Evolutionary conservation across 257 asterid genomes (phyloP).

Genomic region (Rubia yunnanensis): DNA sequence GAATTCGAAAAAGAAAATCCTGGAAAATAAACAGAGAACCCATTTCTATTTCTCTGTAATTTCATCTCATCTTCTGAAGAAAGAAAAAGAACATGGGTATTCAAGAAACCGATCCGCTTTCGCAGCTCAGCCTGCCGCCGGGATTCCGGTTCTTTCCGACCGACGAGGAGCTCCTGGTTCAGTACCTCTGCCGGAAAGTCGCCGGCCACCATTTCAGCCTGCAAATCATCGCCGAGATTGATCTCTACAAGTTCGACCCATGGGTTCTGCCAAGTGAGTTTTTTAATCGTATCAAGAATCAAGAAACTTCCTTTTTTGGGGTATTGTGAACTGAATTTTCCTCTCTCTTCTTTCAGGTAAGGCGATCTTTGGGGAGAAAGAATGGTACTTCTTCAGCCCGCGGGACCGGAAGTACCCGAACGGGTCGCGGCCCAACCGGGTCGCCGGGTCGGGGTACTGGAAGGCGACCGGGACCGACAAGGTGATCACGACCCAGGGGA

Average conservation of each 20-base stretch:
- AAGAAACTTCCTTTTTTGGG: background rate
- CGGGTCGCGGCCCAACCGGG: conserved; percentile 83
- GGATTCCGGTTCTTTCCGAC: conserved; percentile 91
- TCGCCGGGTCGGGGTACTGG: conserved; percentile 89
- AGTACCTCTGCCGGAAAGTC: conserved; percentile 56
- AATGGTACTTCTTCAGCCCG: conserved; percentile 89
- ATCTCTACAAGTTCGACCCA: conserved; percentile 71
- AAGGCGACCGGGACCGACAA: conserved; percentile 91
- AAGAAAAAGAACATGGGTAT: conserved; percentile 40
- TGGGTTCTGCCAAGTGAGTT: conserved; percentile 75
- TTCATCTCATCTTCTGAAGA: background rate
- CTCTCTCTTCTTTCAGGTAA: conserved; percentile 25
- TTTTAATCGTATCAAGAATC: too few species aligned
- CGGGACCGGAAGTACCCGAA: conserved; percentile 81
- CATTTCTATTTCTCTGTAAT: background rate
- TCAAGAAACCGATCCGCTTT: conserved; percentile 56
- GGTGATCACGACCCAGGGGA: conserved; percentile 44
- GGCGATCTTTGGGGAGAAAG: conserved; percentile 79
- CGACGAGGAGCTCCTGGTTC: conserved; percentile 81
- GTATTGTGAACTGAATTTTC: background rate
- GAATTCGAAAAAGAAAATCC: conserved; percentile 11
- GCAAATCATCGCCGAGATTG: conserved; percentile 59
- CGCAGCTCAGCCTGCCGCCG: conserved; percentile 74
- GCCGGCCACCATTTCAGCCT: conserved; percentile 61
- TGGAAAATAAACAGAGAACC: background rate